Evolutionary conservation across 441 rosid species (phyloP).

Genomic region (Eruca vesicaria): DNA sequence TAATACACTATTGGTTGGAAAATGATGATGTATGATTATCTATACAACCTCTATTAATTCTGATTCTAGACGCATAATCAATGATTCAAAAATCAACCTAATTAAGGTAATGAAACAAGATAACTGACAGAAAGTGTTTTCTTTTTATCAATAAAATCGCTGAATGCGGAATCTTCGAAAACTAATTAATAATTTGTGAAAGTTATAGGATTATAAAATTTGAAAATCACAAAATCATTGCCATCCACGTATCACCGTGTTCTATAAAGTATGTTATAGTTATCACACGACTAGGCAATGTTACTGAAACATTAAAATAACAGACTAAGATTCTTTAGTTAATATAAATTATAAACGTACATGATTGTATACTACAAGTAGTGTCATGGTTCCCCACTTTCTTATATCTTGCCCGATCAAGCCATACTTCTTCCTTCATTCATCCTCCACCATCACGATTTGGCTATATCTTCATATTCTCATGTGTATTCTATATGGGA

Average conservation of each 20-base stretch:
- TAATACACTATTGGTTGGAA: too few species aligned
- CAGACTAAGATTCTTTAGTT: conserved; percentile 1
- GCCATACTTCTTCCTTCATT: conserved; percentile 11
- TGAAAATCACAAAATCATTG: background rate
- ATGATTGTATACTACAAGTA: conserved; percentile 24
- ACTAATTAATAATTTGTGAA: background rate
- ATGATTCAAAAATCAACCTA: background rate
- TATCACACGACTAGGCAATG: background rate
- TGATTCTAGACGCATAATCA: background rate
- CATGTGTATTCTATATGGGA: background rate
- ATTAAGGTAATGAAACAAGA: background rate
- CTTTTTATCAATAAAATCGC: background rate
- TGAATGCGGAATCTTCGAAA: background rate
- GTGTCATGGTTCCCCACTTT: conserved; percentile 35
- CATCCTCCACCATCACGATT: background rate
- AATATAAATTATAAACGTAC: background rate
- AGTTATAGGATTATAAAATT: background rate
- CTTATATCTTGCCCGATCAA: conserved; percentile 13
- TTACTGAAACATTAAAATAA: background rate
- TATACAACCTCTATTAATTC: background rate
- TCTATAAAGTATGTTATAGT: background rate
- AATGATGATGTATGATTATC: background rate
- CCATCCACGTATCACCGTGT: background rate
- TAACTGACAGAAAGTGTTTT: background rate
- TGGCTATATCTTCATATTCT: conserved; percentile 7